Percentiles rank a stretch among this genome's conserved stretches.
Conservation (phyloP, 371 early-diverging fungal species). For the Chytridium lagenaria region DNA sequence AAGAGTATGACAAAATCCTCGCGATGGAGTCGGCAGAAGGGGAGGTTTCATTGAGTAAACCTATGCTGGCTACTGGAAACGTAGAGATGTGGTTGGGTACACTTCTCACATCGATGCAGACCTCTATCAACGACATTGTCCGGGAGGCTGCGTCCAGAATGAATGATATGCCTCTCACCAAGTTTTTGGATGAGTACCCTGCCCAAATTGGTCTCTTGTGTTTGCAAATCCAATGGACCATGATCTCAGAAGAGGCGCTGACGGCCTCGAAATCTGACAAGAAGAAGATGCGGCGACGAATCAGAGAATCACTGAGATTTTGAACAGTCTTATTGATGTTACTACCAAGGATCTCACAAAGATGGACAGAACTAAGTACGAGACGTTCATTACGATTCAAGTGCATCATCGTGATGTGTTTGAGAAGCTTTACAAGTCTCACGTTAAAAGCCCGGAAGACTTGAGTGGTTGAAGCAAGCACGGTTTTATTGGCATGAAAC, state of each 20-base stretch:
- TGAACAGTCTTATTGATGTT: constrained; percentile 63
- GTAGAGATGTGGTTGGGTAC: constrained; percentile 69
- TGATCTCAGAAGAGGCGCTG: constrained; percentile 64
- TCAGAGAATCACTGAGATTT: constrained; percentile 60
- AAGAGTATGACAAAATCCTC: constrained; percentile 69
- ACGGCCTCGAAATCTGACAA: constrained; percentile 62
- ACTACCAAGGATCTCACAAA: constrained; percentile 66
- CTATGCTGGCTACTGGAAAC: constrained; percentile 65
- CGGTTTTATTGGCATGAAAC: constrained; percentile 72
- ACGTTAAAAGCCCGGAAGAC: constrained; percentile 63
- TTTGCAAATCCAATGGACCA: constrained; percentile 66
- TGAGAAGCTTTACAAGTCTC: constrained; percentile 64
- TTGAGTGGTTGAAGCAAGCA: constrained; percentile 70
- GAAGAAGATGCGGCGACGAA: constrained; percentile 63
- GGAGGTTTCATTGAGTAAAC: constrained; percentile 59
- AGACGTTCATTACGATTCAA: constrained; percentile 70
- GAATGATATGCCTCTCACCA: constrained; percentile 63
- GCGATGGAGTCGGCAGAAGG: constrained; percentile 65
- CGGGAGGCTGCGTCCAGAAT: constrained; percentile 61
- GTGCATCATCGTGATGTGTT: constrained; percentile 72
- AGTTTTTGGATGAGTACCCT: constrained; percentile 69
- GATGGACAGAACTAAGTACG: constrained; percentile 69
- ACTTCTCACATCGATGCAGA: constrained; percentile 61
- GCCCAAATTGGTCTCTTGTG: constrained; percentile 68
- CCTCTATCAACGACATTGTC: constrained; percentile 63